A percentile compares a stretch with the other conserved stretches of the same genome.
Conservation (phyloP, 2,329 filamentous ascomycete genomes). For the Zalaria sp. region DNA sequence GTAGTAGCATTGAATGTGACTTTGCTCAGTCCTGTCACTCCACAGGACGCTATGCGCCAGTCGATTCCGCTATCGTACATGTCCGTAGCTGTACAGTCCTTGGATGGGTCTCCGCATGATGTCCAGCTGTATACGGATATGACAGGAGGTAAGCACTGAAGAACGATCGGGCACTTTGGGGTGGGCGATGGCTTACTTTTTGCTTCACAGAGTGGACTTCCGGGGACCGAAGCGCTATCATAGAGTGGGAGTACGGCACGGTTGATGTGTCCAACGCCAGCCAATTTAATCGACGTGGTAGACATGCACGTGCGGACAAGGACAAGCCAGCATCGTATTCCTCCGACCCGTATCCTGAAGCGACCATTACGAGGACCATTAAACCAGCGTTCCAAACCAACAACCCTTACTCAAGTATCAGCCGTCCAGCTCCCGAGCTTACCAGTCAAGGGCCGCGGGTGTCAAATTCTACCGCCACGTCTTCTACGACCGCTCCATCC, state of each 20-base stretch:
- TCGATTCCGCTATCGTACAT: conserved; percentile 60
- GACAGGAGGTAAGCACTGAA: conserved; percentile 41
- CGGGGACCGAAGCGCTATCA: conserved; percentile 40
- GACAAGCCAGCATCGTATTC: not conserved
- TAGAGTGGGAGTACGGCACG: conserved; percentile 47
- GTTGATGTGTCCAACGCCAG: not conserved
- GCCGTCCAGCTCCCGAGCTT: not conserved
- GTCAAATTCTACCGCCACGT: not conserved
- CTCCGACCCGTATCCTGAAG: not conserved
- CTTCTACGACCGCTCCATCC: not conserved
- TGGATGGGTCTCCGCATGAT: conserved; percentile 47
- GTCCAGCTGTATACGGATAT: conserved; percentile 63
- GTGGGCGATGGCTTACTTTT: no score
- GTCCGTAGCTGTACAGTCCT: conserved; percentile 45
- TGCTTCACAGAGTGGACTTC: conserved; percentile 51
- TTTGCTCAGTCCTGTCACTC: conserved; percentile 57
- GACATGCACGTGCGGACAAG: not conserved
- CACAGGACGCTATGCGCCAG: conserved; percentile 51
- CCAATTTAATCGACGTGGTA: not conserved
- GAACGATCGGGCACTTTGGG: no score
- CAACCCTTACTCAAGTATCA: no score
- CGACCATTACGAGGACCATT: not conserved
- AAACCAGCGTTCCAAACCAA: not conserved
- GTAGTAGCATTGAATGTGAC: conserved; percentile 51
- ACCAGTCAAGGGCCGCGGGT: not conserved